Percentiles rank a stretch among this genome's conserved stretches.
Conservation (phyloP, 2,329 filamentous ascomycete species). For the Plenodomus lindquistii region DNA sequence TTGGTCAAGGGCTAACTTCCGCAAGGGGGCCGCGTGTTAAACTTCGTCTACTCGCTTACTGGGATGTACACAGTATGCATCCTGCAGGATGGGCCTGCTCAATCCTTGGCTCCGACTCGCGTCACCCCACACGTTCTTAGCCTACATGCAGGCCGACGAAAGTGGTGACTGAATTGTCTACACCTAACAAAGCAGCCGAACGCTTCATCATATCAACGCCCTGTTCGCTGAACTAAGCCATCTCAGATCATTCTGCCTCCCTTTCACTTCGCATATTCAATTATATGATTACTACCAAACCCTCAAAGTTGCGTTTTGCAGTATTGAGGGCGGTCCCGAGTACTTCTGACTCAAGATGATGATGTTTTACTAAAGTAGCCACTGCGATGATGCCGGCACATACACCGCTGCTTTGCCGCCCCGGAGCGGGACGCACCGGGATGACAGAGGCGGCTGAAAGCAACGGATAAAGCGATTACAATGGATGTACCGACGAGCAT, state of each 20-base stretch:
- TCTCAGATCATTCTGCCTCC: not conserved
- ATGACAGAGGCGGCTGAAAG: not conserved
- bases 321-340: too few species aligned
- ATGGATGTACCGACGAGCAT: too few species aligned
- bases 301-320: too few species aligned
- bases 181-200: not conserved
- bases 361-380: not conserved
- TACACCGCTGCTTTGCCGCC: constrained; percentile 5
- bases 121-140: constrained; percentile 9
- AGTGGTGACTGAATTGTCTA: not conserved
- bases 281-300: too few species aligned
- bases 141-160: constrained; percentile 1
- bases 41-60: not conserved
- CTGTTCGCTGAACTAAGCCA: not conserved
- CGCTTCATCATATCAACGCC: not conserved
- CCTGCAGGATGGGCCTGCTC: not conserved
- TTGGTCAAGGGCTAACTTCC: not conserved
- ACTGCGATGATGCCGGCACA: not conserved
- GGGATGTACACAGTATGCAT: too few species aligned
- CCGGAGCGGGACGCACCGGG: constrained; percentile 2
- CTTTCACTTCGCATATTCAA: too few species aligned
- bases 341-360: too few species aligned
- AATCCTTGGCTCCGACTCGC: not conserved
- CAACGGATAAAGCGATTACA: too few species aligned
- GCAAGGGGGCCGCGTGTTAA: not conserved